Percentiles rank a stretch among this genome's conserved stretches.
phyloP scores from a whole-genome alignment of 345 rosid genomes.

The Eucalyptus tenuipes region DNA sequence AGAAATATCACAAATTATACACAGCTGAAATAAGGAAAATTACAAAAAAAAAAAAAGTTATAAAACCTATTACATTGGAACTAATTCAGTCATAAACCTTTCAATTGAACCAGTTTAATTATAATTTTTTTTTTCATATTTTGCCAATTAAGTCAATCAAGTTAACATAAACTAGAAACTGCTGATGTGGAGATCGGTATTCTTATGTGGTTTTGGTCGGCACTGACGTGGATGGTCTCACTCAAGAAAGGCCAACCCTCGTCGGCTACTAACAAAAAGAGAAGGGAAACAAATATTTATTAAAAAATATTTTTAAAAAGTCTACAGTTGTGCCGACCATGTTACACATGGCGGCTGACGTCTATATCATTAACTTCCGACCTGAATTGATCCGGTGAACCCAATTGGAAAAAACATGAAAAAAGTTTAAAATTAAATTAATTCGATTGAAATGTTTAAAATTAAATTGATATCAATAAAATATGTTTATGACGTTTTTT shows the following conservation, averaged over 20 bases:
- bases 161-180: not conserved
- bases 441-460: not conserved
- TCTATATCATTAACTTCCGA: too few relatives aligned
- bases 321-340: rapidly evolving
- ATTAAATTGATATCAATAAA: too few relatives aligned
- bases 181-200: rapidly evolving
- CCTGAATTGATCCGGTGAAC: too few relatives aligned
- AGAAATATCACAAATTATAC: not conserved
- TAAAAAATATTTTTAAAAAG: too few relatives aligned
- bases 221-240: not conserved
- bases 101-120: too few relatives aligned
- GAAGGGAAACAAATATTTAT: not conserved
- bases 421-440: too few relatives aligned
- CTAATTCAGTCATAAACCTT: too few relatives aligned
- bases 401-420: too few relatives aligned
- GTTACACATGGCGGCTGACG: rapidly evolving
- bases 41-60: too few relatives aligned
- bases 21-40: not conserved
- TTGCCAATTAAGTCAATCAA: not conserved
- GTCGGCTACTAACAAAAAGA: not conserved
- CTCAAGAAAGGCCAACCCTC: not conserved
- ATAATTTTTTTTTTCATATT: too few relatives aligned
- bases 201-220: not conserved
- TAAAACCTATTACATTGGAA: too few relatives aligned
- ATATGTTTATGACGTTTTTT: too few relatives aligned